A percentile compares a stretch with the other conserved stretches of the same genome.
phyloP scores from a whole-genome alignment of 805 yeast species.

The Starmerella asiatica region DNA sequence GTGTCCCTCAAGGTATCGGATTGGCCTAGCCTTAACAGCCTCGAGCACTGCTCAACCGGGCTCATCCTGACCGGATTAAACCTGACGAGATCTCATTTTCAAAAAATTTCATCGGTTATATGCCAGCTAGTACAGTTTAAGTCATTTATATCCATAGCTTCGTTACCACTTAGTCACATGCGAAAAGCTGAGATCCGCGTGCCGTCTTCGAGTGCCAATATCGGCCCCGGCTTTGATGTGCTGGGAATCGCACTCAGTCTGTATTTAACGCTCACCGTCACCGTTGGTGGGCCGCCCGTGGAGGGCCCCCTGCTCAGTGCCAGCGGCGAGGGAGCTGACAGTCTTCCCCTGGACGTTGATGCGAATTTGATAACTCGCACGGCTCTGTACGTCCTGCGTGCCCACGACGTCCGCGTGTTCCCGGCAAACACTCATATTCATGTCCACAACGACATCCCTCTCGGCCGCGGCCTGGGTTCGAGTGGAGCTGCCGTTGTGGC shows the following conservation, averaged over 20 bases:
- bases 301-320: conserved; percentile 36
- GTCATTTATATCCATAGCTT: background rate
- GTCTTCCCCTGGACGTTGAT: conserved; percentile 66
- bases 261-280: conserved; percentile 56
- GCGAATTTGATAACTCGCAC: conserved; percentile 81
- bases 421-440: conserved; percentile 73
- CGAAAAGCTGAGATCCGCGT: conserved; percentile 26
- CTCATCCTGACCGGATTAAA: background rate
- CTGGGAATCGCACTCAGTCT: conserved; percentile 79
- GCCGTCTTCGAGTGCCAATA: conserved; percentile 95
- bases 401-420: conserved; percentile 61
- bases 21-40: too few species aligned
- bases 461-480: conserved; percentile 95
- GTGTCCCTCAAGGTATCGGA: too few species aligned
- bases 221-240: conserved; percentile 98
- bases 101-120: background rate
- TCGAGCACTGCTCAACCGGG: too few species aligned
- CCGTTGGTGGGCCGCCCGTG: conserved; percentile 43
- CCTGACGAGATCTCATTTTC: background rate
- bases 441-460: conserved; percentile 82
- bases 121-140: background rate
- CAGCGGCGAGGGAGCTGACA: conserved; percentile 63
- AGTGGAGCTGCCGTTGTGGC: conserved; percentile 98
- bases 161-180: conserved; percentile 9
- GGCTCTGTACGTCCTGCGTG: conserved; percentile 79